A percentile compares a stretch with the other conserved stretches of the same genome.
Conservation (phyloP, 352 stramenopile species). For the Phytophthora cactorum region DNA sequence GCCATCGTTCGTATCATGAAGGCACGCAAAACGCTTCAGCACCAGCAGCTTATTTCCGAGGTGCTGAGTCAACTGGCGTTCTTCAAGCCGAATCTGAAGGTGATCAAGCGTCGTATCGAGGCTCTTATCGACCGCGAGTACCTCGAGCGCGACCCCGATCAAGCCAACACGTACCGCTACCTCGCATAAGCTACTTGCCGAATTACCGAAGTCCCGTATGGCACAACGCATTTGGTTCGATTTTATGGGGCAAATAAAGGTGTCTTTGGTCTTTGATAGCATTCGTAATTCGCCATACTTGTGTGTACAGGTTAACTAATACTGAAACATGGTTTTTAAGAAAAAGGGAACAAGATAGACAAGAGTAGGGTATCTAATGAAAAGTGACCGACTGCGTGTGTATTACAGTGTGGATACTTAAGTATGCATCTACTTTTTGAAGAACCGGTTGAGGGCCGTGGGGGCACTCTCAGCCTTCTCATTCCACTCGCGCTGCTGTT, state of each 20-base stretch:
- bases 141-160: slow-evolving; percentile 96
- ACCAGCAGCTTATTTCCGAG: slow-evolving; percentile 98
- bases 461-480: slow-evolving; percentile 77
- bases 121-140: slow-evolving; percentile 99
- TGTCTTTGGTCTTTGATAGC: slow-evolving; percentile 25
- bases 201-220: slow-evolving; percentile 10
- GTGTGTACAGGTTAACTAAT: no score
- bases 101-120: slow-evolving; percentile 98
- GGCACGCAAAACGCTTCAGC: slow-evolving; percentile 96
- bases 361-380: slow-evolving; percentile 8
- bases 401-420: slow-evolving; percentile 30
- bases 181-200: slow-evolving; percentile 73
- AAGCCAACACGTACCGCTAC: slow-evolving; percentile 97
- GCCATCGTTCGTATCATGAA: slow-evolving; percentile 99
- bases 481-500: slow-evolving; percentile 83
- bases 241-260: slow-evolving; percentile 33
- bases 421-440: slow-evolving; percentile 73
- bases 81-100: slow-evolving; percentile 98
- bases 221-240: slow-evolving; percentile 8
- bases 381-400: slow-evolving; percentile 19
- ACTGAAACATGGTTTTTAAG: no score
- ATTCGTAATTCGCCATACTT: not conserved
- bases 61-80: slow-evolving; percentile 98
- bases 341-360: no score
- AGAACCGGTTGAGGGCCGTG: slow-evolving; percentile 89